Evolutionary conservation across 2,329 filamentous ascomycete genomes (phyloP), one percentile per base, ranked within the genome.

Genomic region (Geoglossum cookeanum): DNA sequence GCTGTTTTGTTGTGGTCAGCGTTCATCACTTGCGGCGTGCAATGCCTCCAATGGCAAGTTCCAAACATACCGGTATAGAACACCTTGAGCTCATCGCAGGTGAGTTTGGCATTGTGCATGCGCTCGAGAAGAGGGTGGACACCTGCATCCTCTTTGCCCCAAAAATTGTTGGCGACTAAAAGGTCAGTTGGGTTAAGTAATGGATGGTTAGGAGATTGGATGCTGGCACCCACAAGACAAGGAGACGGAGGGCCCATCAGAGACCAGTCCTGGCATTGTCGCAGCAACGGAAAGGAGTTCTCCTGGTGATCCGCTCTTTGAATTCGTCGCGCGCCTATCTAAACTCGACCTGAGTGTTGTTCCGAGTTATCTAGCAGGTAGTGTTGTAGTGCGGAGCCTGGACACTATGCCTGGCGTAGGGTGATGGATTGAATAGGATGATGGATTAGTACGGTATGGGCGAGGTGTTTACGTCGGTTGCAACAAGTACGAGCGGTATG

Each of bases 61-160:
- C 47, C 45, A 29, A 2, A 66, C 76, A 62, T 73, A 90, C 87
- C 78, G 61, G 77, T 81, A 70, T 98, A 98, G 72, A 98, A 98
- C 8, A 84, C 76, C 67, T 87, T 91, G 55, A 98, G 71, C 72
- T 98, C 92, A 71, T 98, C 94, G 68, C 85, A 90, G 30, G 92
- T 96, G 65, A 85, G 81, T 75, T 98, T 98, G 54, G 92, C 88
- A 70, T 83, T 84, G 67, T 88, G 84, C 88, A 98, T 94, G 66
- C 92, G 91, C 69, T 91, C 87, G 33, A 98, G 78, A 66, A 98
- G 80, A 59, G 92, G 94, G 51, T 78, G 78, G 66, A 98, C 90
- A 68, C 92, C 94, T 55, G 91, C 92, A 76, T 98, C 92, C 69
- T 97, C 91, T 76, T 94, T 97, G 62, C 92, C 92, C 92, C 92